Evolutionary conservation across 2,329 filamentous ascomycete species (phyloP), one percentile per base, ranked within the genome.

Genomic region (Plenodomus tracheiphilus): DNA sequence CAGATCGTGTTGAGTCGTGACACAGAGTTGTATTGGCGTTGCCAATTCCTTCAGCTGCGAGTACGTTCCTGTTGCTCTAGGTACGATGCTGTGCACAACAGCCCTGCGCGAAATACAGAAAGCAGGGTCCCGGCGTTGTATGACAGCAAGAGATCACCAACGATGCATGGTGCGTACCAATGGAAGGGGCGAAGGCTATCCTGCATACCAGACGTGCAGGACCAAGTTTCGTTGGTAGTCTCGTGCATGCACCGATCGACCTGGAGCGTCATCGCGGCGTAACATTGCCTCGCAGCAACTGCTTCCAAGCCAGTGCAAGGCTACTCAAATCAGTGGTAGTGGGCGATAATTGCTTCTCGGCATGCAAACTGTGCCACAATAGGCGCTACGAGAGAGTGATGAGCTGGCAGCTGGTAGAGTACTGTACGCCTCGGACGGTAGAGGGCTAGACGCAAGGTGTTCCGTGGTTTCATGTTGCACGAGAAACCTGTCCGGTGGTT

Each of bases 361-460:
- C n/a, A 39, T 46, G 51, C 50, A 56, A 47, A 43, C 54, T 56
- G 61, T 60, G 61, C 59, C 58, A 58, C 53, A 53, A 36, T 51
- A 46, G 53, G 56, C 56, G 53, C 59, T 58, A 56, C 50, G 42
- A 50, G n/a, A 5, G 39, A 49, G 46, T 47, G 56, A 46, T 49
- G 46, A 34, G 30, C 41, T 49, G 43, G 43, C 43, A 41, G n/a
- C n/a, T n/a, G n/a, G n/a, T n/a, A n/a, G n/a, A n/a, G n/a, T n/a
- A 35, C 45, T 25, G 40, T 48, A 43, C 46, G 30, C 39, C 35
- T 45, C 21, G 15, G 22, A 41, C 4, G 41, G n/a, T n/a, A n/a
- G 16, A 37, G 16, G 16, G 16, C 35, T 37, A 32, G 28, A 32
- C 15, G n/a, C n/a, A 32, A 15, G 28, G 28, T 32, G 32, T 25